Evolutionary conservation across 2,329 filamentous ascomycete genomes (phyloP), one percentile per base, ranked within the genome.

Genomic region (Myriosclerotinia duriaeana): DNA sequence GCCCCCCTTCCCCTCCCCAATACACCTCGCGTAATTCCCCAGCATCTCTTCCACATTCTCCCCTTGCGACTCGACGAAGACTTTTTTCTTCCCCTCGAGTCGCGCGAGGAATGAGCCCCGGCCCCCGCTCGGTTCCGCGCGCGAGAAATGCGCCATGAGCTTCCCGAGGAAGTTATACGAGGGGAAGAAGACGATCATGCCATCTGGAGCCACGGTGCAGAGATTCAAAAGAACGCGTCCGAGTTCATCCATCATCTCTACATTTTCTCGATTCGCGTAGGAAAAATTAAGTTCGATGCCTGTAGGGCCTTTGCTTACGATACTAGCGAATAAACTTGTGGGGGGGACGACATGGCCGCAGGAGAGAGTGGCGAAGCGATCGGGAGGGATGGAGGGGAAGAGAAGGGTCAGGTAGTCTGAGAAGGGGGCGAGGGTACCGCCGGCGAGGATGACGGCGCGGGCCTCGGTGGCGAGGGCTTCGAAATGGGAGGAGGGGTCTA

Each of bases 381-480:
- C 78, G 0, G 82, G 72, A 0, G 85, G 76, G 0, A 97, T 77
- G 59, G 91, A 89, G 0, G 94, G 91, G 69, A 99, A 95, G 0
- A 99, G 82, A 73, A 97, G 91, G 5, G 89, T 84, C 46, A 85
- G 88, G 78, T 97, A 99, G 78, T 98, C 95, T 34, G 89, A 86
- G 81, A 98, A 96, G 0, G 95, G 95, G 2, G 95, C 96, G 95
- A 99, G 98, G 36, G 95, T 99, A 30, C 95, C 95, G 67, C 95
- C 95, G 0, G 93, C 95, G 4, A 99, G 81, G 53, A 99, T 89
- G 4, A 99, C 90, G 2, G 94, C 91, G 67, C 93, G 85, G 0
- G 95, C 92, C 69, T 90, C 88, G 40, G 91, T 87, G 2, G 94
- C 92, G 62, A 98, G 90, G 14, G 93, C 90, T 9, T 89, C 89